A percentile compares a stretch with the other conserved stretches of the same genome.
Conservation (phyloP, 495 filamentous ascomycete species). For the Penicillium angulare region DNA sequence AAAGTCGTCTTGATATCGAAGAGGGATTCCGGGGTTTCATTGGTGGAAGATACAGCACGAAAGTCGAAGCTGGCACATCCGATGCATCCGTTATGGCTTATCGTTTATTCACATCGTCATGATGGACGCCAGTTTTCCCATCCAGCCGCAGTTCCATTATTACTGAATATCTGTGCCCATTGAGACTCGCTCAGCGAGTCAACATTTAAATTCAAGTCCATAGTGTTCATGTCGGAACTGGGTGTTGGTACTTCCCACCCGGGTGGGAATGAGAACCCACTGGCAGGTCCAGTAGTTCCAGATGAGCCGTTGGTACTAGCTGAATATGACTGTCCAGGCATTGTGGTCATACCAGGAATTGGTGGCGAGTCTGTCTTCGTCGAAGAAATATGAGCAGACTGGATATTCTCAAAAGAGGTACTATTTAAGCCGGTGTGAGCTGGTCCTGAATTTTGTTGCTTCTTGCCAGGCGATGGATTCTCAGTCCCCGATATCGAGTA, state of each 20-base stretch:
- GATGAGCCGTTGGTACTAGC: conserved; percentile 8
- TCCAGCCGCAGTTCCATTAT: conserved; percentile 8
- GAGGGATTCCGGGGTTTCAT: no score
- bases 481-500: conserved; percentile 29
- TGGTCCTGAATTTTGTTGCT: conserved; percentile 12
- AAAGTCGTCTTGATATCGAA: no score
- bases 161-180: conserved; percentile 35
- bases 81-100: not conserved
- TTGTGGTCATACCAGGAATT: conserved; percentile 8
- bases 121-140: conserved; percentile 32
- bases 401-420: conserved; percentile 15
- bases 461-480: conserved; percentile 19
- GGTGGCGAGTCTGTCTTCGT: conserved; percentile 9
- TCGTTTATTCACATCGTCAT: conserved; percentile 1
- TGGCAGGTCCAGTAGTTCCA: conserved; percentile 6
- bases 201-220: conserved; percentile 23
- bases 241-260: conserved; percentile 27
- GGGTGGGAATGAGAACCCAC: conserved; percentile 17
- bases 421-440: conserved; percentile 5
- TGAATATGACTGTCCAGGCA: conserved; percentile 14
- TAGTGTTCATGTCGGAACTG: conserved; percentile 11
- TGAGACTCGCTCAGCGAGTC: conserved; percentile 33
- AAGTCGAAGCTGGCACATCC: no score
- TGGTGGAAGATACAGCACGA: no score
- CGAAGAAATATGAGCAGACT: conserved; percentile 16